phyloP scores from a whole-genome alignment of 768 basidiomycete species.

The Leucocoprinus leucothites region DNA sequence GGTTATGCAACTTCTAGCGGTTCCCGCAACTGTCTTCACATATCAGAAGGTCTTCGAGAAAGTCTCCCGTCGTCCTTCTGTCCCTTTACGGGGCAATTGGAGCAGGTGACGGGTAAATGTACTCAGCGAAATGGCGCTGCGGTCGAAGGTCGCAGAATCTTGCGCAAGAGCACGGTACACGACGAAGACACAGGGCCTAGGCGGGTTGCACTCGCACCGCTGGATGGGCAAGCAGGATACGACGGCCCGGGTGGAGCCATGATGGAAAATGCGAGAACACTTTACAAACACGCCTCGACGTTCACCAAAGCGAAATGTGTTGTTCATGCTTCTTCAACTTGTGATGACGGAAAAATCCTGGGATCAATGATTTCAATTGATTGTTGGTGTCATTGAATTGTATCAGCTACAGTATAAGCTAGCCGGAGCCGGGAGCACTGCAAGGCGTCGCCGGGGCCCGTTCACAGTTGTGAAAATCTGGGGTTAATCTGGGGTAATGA shows the following conservation, averaged over 20 bases:
- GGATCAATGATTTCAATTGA: background rate
- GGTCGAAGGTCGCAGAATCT: no score
- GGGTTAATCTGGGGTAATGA: background rate
- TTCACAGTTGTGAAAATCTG: background rate
- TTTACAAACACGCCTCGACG: background rate
- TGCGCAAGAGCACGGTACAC: background rate
- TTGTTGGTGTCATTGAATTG: background rate
- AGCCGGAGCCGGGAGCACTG: no score
- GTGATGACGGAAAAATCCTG: conserved; percentile 1
- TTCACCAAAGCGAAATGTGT: background rate
- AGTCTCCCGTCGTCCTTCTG: no score
- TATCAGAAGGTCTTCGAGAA: no score
- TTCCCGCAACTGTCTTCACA: no score
- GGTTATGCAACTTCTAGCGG: no score
- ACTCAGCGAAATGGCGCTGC: no score
- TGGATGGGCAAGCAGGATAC: background rate
- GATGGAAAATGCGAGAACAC: background rate
- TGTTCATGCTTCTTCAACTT: conserved; percentile 1
- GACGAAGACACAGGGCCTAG: no score
- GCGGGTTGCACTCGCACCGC: background rate
- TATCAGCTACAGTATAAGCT: no score
- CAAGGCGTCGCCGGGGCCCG: background rate
- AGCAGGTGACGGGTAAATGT: no score
- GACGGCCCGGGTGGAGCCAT: conserved; percentile 7
- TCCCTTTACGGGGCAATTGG: no score